Percentiles rank a stretch among this genome's conserved stretches.
These are phyloP conservation scores for Monosporascus sp. DNA, from an alignment of 2,329 filamentous ascomycete genomes.

Conservation along the genomic window DNA sequence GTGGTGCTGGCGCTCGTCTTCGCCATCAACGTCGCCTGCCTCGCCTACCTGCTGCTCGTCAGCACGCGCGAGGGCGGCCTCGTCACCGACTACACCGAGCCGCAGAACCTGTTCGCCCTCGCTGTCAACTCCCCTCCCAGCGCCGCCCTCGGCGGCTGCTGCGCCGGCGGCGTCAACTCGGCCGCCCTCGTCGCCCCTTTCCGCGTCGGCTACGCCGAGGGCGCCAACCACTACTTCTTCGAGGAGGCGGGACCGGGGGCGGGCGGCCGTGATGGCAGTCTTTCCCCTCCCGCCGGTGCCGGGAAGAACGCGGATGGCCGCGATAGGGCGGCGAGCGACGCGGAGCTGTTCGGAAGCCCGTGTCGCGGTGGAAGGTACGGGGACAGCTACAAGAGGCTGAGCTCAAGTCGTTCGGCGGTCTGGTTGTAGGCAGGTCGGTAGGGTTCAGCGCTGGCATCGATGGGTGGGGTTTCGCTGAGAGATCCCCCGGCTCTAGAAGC, in stretches of 20 bases:
- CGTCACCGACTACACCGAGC: conserved; percentile 74
- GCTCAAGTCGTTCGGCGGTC: conserved; percentile 13
- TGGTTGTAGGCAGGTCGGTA: background rate
- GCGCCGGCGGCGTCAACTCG: conserved; percentile 19
- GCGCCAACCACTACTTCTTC: conserved; percentile 25
- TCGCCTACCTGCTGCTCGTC: conserved; percentile 55
- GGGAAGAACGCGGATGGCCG: background rate
- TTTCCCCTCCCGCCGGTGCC: background rate
- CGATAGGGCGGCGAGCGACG: conserved; percentile 7
- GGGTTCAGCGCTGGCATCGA: no score
- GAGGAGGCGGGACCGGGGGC: conserved; percentile 12
- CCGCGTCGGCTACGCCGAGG: conserved; percentile 17
- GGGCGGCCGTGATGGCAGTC: background rate
- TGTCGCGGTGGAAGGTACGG: background rate
- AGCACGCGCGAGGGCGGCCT: conserved; percentile 47
- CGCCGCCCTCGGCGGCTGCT: conserved; percentile 17
- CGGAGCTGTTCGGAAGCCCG: conserved; percentile 5
- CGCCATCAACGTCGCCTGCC: conserved; percentile 58
- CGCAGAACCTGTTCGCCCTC: conserved; percentile 67
- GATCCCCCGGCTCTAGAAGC: no score
- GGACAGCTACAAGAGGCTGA: conserved; percentile 19
- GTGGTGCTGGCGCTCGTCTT: conserved; percentile 61
- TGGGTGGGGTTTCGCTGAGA: no score
- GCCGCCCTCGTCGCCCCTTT: conserved; percentile 16
- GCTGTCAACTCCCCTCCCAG: conserved; percentile 52